Evolutionary conservation across 2,329 filamentous ascomycete genomes (phyloP), one percentile per base, ranked within the genome.

Genomic region (Lachnellula cervina): DNA sequence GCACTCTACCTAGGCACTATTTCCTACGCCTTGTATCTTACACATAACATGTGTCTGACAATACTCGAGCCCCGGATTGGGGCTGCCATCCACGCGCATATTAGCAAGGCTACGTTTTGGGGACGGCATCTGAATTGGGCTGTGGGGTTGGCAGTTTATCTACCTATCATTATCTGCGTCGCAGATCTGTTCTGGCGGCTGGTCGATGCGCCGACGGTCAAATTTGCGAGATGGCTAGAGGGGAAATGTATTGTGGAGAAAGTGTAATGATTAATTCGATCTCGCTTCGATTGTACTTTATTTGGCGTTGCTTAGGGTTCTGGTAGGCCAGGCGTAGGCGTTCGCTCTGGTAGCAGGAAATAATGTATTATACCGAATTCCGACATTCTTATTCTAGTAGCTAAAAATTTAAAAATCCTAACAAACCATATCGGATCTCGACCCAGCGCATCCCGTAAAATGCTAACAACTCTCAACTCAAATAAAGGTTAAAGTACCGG

Each of bases 131-230:
- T 58, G 49, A 71, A 57, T 66, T 66, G 72, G 70, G 45, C 64
- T 62, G 70, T 49, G 1, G 67, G 66, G n/a, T 72, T 77, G 67
- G 48, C 72, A 5, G 23, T 74, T 2, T 75, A 75, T n/a, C 63
- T 77, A 16, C 71, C 78, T 0, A 71, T 84, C 5, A 63, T 65
- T n/a, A 54, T 69, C 13, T 84, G 80, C 76, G 72, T 75, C 5
- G 78, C 79, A 1, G 82, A 86, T 66, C 55, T 86, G 3, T 84
- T 84, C 63, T 84, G 80, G 79, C 74, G 81, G 28, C 69, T 69
- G 1, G 73, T 86, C 5, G 83, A 86, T 66, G 68, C 72, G 3
- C 76, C 76, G 1, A 73, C 76, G 64, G 72, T 81, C 7, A 74
- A 72, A 49, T 74, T 82, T 61, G 75, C 78, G 3, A 71, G 74